Evolutionary conservation across 371 early-diverging fungal species (phyloP), one percentile per base, ranked within the genome.

Genomic region (Chytridium lagenaria): DNA sequence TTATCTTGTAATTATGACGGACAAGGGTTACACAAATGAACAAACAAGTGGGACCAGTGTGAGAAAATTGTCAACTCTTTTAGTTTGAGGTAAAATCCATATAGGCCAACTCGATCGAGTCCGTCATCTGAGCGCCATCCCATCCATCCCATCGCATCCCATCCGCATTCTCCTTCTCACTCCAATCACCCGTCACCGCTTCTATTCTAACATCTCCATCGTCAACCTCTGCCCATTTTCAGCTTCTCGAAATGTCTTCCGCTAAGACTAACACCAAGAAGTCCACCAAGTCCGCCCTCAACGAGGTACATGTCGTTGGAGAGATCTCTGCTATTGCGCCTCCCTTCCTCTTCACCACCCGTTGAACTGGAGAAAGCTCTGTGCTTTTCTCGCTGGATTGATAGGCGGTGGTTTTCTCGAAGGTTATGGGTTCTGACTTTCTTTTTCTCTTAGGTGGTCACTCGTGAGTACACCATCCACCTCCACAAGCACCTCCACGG

Each of bases 401-500:
- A n/a, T n/a, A n/a, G n/a, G n/a, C n/a, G n/a, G n/a, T n/a, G n/a
- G n/a, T n/a, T n/a, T n/a, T n/a, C 19, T 37, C 31, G n/a, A 57
- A 22, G 57, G 57, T n/a, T n/a, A n/a, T n/a, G n/a, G n/a, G n/a
- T n/a, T n/a, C 50, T 55, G 63, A 68, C 63, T 23, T 28, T 50
- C 31, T 38, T 61, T 30, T 50, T 69, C 50, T 1, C 36, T 49
- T 40, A 64, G 34, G 50, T 83, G 76, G 92, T 95, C 78, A 92
- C 96, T 76, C 92, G 95, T 81, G 95, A 95, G 81, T 94, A 92
- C 91, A 96, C 95, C 84, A 92, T 95, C 84, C 94, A 95, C 90
- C 81, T 97, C 80, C 95, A 95, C 92, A 95, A 94, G 89, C 89
- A 86, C 76, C 90, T 95, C 80, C 86, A 87, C 79, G 90, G 90